Percentiles rank a stretch among this genome's conserved stretches.
These are phyloP conservation scores for Colletotrichum gigasporum DNA, from an alignment of 2,329 filamentous ascomycete genomes.

Conservation along the genomic window DNA sequence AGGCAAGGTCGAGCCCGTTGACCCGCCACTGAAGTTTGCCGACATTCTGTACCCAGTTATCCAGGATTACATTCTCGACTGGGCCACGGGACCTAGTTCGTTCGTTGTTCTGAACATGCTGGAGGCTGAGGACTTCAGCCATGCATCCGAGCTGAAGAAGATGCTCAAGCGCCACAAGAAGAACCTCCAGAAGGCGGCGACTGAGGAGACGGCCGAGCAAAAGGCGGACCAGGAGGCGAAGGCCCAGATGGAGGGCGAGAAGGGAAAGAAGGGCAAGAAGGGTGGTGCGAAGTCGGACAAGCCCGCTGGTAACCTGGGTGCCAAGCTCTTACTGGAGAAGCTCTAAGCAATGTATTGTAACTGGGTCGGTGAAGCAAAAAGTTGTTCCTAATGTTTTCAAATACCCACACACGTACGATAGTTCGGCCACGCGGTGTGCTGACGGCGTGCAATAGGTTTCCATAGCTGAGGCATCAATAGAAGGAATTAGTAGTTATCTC, in stretches of 20 bases:
- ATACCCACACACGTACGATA: slow-evolving; percentile 24
- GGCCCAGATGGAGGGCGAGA: slow-evolving; percentile 49
- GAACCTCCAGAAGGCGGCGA: slow-evolving; percentile 73
- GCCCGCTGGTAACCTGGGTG: slow-evolving; percentile 68
- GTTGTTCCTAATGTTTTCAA: slow-evolving; percentile 24
- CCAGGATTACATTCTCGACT: slow-evolving; percentile 76
- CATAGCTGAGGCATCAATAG: slow-evolving; percentile 14
- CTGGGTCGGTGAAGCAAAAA: slow-evolving; percentile 19
- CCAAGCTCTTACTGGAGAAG: slow-evolving; percentile 69
- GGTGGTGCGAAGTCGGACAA: slow-evolving; percentile 52
- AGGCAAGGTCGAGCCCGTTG: slow-evolving; percentile 75
- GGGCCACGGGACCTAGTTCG: slow-evolving; percentile 87
- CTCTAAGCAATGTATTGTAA: slow-evolving; percentile 43
- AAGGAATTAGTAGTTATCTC: slow-evolving; percentile 11
- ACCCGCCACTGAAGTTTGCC: slow-evolving; percentile 83
- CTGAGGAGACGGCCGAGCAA: slow-evolving; percentile 64
- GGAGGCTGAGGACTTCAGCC: slow-evolving; percentile 77
- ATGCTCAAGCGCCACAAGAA: slow-evolving; percentile 79
- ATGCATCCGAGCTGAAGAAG: slow-evolving; percentile 73
- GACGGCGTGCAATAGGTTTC: slow-evolving; percentile 23
- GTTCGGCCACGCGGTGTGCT: slow-evolving; percentile 4
- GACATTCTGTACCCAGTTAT: slow-evolving; percentile 85
- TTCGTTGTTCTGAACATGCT: slow-evolving; percentile 87
- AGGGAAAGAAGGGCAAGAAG: slow-evolving; percentile 52
- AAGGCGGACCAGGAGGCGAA: slow-evolving; percentile 60